Conservation (phyloP, 2,329 filamentous ascomycete genomes). For the Arthrinium phaeospermum region DNA sequence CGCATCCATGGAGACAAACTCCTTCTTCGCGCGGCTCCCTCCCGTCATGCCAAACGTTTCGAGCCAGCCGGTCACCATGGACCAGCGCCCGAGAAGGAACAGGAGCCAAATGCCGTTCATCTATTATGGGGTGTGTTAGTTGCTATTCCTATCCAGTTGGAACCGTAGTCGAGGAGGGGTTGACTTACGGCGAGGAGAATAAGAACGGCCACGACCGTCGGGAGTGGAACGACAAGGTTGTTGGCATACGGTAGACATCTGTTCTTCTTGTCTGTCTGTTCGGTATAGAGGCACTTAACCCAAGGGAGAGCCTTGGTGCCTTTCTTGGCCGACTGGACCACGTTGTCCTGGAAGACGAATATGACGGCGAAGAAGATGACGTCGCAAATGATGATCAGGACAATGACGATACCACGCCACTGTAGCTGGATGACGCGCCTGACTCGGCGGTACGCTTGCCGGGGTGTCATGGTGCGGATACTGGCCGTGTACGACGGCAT, state of each 20-base stretch:
- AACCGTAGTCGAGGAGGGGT: neutral
- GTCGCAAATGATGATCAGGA: conserved; percentile 86
- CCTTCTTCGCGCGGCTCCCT: conserved; percentile 62
- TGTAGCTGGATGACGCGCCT: conserved; percentile 87
- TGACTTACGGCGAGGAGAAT: conserved; percentile 78
- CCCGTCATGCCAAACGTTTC: conserved; percentile 63
- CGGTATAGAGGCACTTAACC: conserved; percentile 71
- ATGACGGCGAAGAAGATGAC: conserved; percentile 93
- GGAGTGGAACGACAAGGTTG: conserved; percentile 72
- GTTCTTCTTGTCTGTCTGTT: conserved; percentile 62
- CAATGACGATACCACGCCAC: conserved; percentile 91
- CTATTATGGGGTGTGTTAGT: conserved; percentile 44
- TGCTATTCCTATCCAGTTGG: conserved; percentile 34
- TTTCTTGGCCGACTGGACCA: conserved; percentile 64
- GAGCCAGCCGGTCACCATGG: conserved; percentile 86
- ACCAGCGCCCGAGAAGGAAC: conserved; percentile 78
- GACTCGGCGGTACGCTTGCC: conserved; percentile 86
- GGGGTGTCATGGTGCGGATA: conserved; percentile 76
- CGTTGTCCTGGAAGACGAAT: conserved; percentile 86
- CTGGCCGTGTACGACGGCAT: conserved; percentile 80
- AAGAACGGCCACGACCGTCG: conserved; percentile 80
- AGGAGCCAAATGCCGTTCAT: conserved; percentile 86
- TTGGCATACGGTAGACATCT: conserved; percentile 68
- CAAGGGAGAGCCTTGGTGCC: conserved; percentile 65
- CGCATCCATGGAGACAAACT: conserved; percentile 91